Conservation (phyloP, 352 stramenopile species). For the Phytophthora palmivora region DNA sequence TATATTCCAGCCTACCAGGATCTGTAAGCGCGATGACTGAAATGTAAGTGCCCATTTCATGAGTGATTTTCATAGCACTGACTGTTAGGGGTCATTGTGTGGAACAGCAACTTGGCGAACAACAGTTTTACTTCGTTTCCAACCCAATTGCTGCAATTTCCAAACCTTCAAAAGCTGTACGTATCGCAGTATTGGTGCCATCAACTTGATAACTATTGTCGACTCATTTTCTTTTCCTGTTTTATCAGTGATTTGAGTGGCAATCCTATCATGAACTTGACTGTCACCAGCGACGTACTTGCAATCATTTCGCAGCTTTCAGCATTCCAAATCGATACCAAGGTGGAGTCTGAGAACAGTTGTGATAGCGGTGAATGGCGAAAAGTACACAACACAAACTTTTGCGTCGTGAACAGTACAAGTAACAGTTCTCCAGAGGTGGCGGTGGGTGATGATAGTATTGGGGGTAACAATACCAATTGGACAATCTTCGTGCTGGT, state of each 20-base stretch:
- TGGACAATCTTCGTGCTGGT: conserved; percentile 44
- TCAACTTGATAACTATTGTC: not conserved
- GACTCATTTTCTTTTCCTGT: not conserved
- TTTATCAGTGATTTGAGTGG: conserved; percentile 46
- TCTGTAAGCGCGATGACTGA: conserved; percentile 39
- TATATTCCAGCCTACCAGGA: conserved; percentile 34
- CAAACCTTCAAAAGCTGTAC: conserved; percentile 53
- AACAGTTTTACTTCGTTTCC: conserved; percentile 56
- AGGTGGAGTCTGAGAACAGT: not conserved
- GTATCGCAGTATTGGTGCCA: conserved; percentile 5
- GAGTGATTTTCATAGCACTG: conserved; percentile 6
- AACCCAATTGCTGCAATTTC: conserved; percentile 45
- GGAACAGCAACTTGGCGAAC: conserved; percentile 48
- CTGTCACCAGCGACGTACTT: conserved; percentile 43
- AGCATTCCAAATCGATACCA: conserved; percentile 36
- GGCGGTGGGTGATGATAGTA: conserved; percentile 9
- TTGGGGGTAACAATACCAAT: conserved; percentile 21
- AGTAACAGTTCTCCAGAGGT: conserved; percentile 24
- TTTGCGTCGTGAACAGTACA: conserved; percentile 50
- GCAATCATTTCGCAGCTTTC: conserved; percentile 40
- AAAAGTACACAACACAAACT: conserved; percentile 35
- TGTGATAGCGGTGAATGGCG: conserved; percentile 42
- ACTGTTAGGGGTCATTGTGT: conserved; percentile 3
- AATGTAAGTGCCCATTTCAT: conserved; percentile 25
- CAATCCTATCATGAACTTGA: conserved; percentile 54